Base-by-base conservation (phyloP, 306 rosid genomes). In the Acacia crassicarpa region DNA sequence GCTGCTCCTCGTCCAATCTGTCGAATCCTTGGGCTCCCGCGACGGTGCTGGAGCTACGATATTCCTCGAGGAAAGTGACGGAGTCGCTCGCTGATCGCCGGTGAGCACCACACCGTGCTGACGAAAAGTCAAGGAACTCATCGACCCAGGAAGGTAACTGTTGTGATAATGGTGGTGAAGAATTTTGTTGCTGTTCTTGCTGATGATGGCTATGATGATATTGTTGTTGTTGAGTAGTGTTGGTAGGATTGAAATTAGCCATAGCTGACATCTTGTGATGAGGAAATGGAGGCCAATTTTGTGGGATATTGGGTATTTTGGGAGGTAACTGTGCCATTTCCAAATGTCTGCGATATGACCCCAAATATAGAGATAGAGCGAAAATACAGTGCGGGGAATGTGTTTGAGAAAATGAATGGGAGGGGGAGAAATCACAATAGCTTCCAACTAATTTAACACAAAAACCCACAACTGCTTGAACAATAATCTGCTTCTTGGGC, bases 301-400 rank as follows among this genome's bases (percentile, higher is more conserved):
- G 97, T 56, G 97, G 73, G 82, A 91, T 88, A 85, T 83, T 90
- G 9, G 99, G 99, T 84, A 88, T 82, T 88, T 95, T 95, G 15
- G 99, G 99, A 61, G 99, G 99, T 77, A 95, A 93, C 85, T 95
- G 98, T 78, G 99, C 97, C 99, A 95, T 91, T 80, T 45, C 62
- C 56, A 51, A 51, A 30, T 66, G 19, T 86, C 22, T 86, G 32
- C 61, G 80, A 35, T 38, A 25, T 78, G 62, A 78, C 77, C 84
- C 84, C 70, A 72, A 80, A 77, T 76, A 65, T 77, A 76, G 83
- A 72, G 70, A 72, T 15, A 76, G 20, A 66, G 66, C 75, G 25
- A 76, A 72, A 76, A 25, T 54, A 53, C 72, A 54, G 82, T 81
- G 62, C 85, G 19, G 46, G 4, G 17, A 63, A 65, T 78, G 74